phyloP scores from a whole-genome alignment of 2,329 filamentous ascomycete species.

The Fusarium mexicanum region DNA sequence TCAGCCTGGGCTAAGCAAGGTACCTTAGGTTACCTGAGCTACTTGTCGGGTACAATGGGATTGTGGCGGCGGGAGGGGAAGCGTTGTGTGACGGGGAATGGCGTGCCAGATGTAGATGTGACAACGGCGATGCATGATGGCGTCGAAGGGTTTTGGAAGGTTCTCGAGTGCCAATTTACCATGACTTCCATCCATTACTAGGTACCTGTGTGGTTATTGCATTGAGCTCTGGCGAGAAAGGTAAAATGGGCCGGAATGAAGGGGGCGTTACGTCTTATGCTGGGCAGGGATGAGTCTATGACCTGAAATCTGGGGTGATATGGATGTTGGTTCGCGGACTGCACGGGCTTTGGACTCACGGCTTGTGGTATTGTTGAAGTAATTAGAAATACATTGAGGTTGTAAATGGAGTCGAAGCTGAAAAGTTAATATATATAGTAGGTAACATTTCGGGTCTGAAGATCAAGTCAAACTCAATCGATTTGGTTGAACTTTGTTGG shows the following conservation, averaged over 20 bases:
- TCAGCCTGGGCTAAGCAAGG: background rate
- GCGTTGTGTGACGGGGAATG: constrained; percentile 9
- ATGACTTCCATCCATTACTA: background rate
- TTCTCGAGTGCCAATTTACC: background rate
- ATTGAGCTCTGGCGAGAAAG: background rate
- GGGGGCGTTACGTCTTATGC: constrained; percentile 10
- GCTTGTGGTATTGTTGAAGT: background rate
- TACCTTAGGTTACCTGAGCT: background rate
- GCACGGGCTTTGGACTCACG: background rate
- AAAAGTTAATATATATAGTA: background rate
- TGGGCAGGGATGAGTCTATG: constrained; percentile 14
- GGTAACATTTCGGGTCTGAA: constrained; percentile 4
- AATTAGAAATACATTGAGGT: background rate
- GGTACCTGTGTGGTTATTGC: background rate
- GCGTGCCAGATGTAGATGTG: constrained; percentile 7
- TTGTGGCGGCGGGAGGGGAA: constrained; percentile 16
- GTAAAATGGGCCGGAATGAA: constrained; percentile 28
- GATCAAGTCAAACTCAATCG: constrained; percentile 28
- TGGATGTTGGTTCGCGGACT: background rate
- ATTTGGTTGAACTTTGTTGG: constrained; percentile 16
- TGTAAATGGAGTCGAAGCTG: background rate
- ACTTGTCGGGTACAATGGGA: constrained; percentile 2
- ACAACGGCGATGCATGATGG: constrained; percentile 33
- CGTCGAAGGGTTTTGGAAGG: constrained; percentile 19
- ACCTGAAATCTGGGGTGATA: constrained; percentile 20